Conservation (phyloP, 345 rosid species). For the Psidium guajava region DNA sequence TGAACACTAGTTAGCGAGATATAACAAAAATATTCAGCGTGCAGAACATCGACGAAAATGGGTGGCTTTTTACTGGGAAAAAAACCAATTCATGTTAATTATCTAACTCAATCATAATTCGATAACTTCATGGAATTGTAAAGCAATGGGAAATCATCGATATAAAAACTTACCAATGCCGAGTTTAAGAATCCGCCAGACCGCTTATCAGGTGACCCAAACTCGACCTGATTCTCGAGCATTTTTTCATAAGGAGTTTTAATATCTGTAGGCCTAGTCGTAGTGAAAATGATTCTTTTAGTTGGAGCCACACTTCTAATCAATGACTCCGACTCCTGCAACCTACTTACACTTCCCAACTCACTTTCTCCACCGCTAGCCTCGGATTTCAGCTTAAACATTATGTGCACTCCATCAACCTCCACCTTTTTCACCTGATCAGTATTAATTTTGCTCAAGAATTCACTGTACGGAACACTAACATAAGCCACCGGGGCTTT, state of each 20-base stretch:
- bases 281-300: conserved; percentile 59
- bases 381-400: conserved; percentile 69
- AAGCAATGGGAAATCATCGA: background rate
- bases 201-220: conserved; percentile 83
- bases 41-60: background rate
- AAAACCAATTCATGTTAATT: background rate
- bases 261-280: conserved; percentile 71
- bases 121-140: background rate
- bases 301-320: conserved; percentile 52
- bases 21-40: background rate
- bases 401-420: conserved; percentile 75
- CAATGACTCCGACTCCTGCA: conserved; percentile 53
- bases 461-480: conserved; percentile 83
- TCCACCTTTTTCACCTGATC: conserved; percentile 81
- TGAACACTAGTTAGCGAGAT: background rate
- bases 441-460: conserved; percentile 53
- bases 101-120: background rate
- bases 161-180: conserved; percentile 17
- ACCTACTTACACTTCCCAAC: conserved; percentile 6
- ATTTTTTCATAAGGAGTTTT: conserved; percentile 90
- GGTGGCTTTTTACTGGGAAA: background rate
- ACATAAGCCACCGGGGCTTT: conserved; percentile 46
- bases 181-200: conserved; percentile 77
- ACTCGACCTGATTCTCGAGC: conserved; percentile 84
- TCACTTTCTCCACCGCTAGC: conserved; percentile 33